A percentile compares a stretch with the other conserved stretches of the same genome.
Evolutionary conservation across 345 rosid species (phyloP).

Genomic region (Adansonia digitata): DNA sequence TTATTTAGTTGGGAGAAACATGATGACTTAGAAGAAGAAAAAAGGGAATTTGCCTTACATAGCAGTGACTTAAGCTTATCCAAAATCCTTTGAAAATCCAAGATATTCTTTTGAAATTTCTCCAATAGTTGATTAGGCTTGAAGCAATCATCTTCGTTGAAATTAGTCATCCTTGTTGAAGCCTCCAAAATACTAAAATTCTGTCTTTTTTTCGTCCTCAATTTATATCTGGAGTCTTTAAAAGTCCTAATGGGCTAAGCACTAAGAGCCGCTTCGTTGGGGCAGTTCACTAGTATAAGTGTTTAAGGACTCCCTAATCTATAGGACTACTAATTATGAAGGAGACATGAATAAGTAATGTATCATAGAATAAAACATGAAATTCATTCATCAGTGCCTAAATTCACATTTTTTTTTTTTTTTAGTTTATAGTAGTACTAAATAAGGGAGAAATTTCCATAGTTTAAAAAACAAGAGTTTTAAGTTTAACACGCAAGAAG

Average conservation of each 20-base stretch:
- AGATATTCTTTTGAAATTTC: not conserved
- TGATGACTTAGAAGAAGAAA: not conserved
- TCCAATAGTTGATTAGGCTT: not conserved
- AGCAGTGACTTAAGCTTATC: conserved; percentile 2
- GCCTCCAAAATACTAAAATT: not conserved
- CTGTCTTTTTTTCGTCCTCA: not conserved
- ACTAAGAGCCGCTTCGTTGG: not conserved
- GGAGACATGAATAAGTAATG: not conserved
- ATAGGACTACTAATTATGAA: not conserved
- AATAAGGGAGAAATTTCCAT: not conserved
- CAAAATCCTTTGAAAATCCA: not conserved
- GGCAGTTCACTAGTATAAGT: not conserved
- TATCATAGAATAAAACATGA: not conserved
- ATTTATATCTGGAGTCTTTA: not conserved
- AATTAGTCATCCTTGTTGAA: conserved; percentile 6
- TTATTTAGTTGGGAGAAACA: not conserved
- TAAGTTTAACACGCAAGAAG: not conserved
- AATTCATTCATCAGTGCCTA: not conserved
- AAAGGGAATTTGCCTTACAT: not conserved
- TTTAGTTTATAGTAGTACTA: not conserved
- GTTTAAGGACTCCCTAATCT: not conserved
- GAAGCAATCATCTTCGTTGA: not conserved
- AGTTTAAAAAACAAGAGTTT: not conserved
- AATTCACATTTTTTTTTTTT: not conserved
- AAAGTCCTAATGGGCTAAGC: not conserved